A percentile compares a stretch with the other conserved stretches of the same genome.
phyloP scores from a whole-genome alignment of 2,329 filamentous ascomycete genomes.

The Ophiostoma piceae region DNA sequence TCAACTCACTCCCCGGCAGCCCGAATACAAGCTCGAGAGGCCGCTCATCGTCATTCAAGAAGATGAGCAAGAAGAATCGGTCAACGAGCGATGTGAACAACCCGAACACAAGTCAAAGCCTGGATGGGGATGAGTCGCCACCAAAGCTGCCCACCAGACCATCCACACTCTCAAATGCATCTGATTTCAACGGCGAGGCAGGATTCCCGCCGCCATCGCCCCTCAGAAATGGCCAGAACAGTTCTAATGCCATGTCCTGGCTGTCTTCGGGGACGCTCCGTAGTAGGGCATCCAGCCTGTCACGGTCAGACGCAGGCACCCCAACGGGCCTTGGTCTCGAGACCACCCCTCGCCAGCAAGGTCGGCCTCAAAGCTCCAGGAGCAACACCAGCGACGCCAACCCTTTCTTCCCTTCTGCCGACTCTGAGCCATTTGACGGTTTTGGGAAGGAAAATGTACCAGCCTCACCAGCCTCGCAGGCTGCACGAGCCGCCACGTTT shows the following conservation, averaged over 20 bases:
- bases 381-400: background rate
- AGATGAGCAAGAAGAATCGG: constrained; percentile 41
- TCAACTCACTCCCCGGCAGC: constrained; percentile 39
- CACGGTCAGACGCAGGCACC: constrained; percentile 10
- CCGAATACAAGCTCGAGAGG: background rate
- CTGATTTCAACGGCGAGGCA: background rate
- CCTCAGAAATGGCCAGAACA: constrained; percentile 42
- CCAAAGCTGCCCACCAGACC: constrained; percentile 52
- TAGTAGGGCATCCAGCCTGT: constrained; percentile 34
- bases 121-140: background rate
- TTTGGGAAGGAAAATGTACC: background rate
- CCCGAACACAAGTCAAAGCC: constrained; percentile 34
- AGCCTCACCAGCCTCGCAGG: background rate
- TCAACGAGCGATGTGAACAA: constrained; percentile 27
- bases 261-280: constrained; percentile 55
- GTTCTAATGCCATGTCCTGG: constrained; percentile 57
- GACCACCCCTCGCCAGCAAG: background rate
- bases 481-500: constrained; percentile 4
- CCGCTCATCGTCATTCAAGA: background rate
- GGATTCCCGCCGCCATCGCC: constrained; percentile 42
- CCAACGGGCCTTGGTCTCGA: background rate
- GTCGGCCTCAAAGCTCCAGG: background rate
- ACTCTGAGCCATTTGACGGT: background rate
- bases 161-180: background rate
- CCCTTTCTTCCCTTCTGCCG: background rate